Conservation (phyloP, 139 green algal species). For the Closterium sp. region DNA sequence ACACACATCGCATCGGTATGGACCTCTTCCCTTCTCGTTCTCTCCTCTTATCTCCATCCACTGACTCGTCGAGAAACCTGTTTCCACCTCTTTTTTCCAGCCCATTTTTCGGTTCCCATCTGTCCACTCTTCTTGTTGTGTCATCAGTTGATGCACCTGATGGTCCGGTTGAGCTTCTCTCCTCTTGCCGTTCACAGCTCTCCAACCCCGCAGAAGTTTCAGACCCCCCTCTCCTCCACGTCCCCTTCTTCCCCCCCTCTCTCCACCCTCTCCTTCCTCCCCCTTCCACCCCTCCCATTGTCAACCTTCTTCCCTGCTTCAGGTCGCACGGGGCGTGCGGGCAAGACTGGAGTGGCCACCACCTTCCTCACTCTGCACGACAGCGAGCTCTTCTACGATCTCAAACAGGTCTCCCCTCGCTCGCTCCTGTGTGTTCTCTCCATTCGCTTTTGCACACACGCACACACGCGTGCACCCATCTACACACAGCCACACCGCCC, state of each 20-base stretch:
- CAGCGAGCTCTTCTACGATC: constrained; percentile 90
- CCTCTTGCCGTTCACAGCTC: too few relatives aligned
- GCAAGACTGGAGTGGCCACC: constrained; percentile 71
- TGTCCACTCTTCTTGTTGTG: background rate
- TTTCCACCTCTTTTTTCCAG: background rate
- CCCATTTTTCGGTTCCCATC: background rate
- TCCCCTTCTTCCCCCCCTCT: too few relatives aligned
- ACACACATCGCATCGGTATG: constrained; percentile 84
- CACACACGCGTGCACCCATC: too few relatives aligned
- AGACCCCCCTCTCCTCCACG: too few relatives aligned
- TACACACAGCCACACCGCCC: too few relatives aligned
- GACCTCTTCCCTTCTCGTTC: constrained; percentile 14
- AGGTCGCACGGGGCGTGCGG: constrained; percentile 63
- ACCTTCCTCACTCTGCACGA: constrained; percentile 84
- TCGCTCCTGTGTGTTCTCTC: background rate
- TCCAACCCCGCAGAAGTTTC: too few relatives aligned
- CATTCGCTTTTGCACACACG: too few relatives aligned
- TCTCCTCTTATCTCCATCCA: constrained; percentile 21
- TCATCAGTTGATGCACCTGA: background rate
- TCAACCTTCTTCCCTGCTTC: background rate
- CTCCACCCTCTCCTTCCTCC: too few relatives aligned
- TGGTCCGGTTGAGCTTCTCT: too few relatives aligned
- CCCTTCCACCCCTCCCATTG: too few relatives aligned
- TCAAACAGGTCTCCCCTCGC: constrained; percentile 56
- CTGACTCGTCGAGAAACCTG: too few relatives aligned